Conservation (phyloP, 208 protist species). For the Trypanosoma theileri region DNA sequence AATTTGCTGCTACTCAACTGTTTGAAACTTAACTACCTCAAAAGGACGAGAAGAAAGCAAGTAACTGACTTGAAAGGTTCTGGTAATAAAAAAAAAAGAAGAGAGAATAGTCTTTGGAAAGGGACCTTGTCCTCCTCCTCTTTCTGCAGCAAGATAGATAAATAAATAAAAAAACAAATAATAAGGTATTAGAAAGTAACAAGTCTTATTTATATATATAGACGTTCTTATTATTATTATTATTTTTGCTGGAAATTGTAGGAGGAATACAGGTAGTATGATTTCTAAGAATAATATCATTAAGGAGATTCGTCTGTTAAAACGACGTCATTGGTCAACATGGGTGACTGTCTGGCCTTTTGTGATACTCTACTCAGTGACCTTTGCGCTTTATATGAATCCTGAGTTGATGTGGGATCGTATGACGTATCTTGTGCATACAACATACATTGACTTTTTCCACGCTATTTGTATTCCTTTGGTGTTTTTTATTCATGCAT, state of each 20-base stretch:
- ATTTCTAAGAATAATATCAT: slow-evolving; percentile 83
- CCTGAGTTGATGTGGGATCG: slow-evolving; percentile 87
- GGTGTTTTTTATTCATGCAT: slow-evolving; percentile 79
- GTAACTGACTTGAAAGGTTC: too few species aligned
- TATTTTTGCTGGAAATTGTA: slow-evolving; percentile 16
- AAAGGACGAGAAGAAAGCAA: too few species aligned
- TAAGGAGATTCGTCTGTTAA: slow-evolving; percentile 58
- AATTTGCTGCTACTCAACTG: too few species aligned
- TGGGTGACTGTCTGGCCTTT: slow-evolving; percentile 90
- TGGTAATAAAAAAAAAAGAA: too few species aligned
- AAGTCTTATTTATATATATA: too few species aligned
- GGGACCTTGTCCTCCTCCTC: too few species aligned
- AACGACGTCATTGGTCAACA: slow-evolving; percentile 60
- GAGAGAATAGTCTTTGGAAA: too few species aligned
- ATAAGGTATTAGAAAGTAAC: too few species aligned
- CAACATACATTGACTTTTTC: slow-evolving; percentile 90
- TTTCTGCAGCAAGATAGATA: too few species aligned
- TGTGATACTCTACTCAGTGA: slow-evolving; percentile 63
- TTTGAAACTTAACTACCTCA: too few species aligned
- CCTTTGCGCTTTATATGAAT: slow-evolving; percentile 62
- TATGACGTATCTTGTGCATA: slow-evolving; percentile 83
- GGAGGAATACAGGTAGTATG: slow-evolving; percentile 18
- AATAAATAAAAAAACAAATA: too few species aligned
- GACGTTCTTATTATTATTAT: background rate
- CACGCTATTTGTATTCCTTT: slow-evolving; percentile 84